Conservation (phyloP, 495 filamentous ascomycete species). For the Wilcoxina mikolae region DNA sequence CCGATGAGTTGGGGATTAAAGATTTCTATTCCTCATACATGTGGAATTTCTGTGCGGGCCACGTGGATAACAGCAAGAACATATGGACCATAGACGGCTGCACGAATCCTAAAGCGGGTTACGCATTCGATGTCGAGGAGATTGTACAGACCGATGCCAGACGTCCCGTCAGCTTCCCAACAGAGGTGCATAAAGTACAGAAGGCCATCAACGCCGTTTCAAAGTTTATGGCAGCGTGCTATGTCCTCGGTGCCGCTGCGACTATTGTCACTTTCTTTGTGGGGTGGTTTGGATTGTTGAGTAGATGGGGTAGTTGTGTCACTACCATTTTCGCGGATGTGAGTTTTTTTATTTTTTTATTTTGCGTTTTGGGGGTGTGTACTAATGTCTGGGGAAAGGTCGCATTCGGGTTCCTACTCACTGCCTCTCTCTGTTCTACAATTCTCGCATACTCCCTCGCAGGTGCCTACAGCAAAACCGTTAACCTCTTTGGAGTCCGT, state of each 20-base stretch:
- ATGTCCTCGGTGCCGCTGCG: constrained; percentile 52
- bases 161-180: constrained; percentile 40
- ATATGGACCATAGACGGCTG: constrained; percentile 50
- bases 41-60: constrained; percentile 72
- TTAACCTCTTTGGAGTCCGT: constrained; percentile 51
- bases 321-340: constrained; percentile 58
- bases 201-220: constrained; percentile 54
- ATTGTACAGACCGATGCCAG: constrained; percentile 31
- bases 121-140: constrained; percentile 37
- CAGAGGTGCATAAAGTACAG: constrained; percentile 48
- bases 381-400: constrained; percentile 33
- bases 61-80: constrained; percentile 34
- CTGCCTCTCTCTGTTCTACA: constrained; percentile 44
- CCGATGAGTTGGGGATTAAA: constrained; percentile 43
- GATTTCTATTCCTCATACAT: constrained; percentile 71
- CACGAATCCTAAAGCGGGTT: constrained; percentile 54
- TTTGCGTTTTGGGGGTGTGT: too few relatives aligned
- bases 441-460: constrained; percentile 45
- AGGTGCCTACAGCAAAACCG: constrained; percentile 45
- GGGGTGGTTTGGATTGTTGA: constrained; percentile 54
- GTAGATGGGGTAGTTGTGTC: constrained; percentile 55
- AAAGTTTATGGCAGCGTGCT: constrained; percentile 40
- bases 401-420: constrained; percentile 46
- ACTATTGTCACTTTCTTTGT: constrained; percentile 55
- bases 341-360: constrained; percentile 29